Percentiles rank a stretch among this genome's conserved stretches.
phyloP scores from a whole-genome alignment of 73 alveolate species.

The Blepharisma stoltei region DNA sequence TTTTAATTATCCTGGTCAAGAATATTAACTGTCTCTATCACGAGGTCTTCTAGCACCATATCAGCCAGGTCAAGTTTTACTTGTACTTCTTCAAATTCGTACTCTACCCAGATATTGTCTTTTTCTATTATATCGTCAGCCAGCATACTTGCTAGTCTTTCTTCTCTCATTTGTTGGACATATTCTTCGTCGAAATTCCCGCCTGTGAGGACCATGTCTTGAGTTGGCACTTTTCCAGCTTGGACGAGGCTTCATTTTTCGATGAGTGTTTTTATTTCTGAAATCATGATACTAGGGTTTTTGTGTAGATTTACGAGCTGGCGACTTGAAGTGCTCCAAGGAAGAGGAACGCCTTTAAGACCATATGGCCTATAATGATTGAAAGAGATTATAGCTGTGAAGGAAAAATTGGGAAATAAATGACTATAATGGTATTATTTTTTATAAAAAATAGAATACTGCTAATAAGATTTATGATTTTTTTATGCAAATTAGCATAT shows the following conservation, averaged over 20 bases:
- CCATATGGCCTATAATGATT: slow-evolving; percentile 79
- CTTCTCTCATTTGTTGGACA: slow-evolving; percentile 51
- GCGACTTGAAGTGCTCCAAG: slow-evolving; percentile 59
- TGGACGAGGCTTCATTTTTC: slow-evolving; percentile 38
- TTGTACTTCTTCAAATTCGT: slow-evolving; percentile 54
- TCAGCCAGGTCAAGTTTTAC: slow-evolving; percentile 51
- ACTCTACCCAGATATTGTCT: slow-evolving; percentile 54
- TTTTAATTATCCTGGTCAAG: no score
- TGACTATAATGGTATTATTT: no score
- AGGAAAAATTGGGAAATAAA: no score
- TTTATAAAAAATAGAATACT: no score
- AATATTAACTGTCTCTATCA: slow-evolving; percentile 28
- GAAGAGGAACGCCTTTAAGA: slow-evolving; percentile 77
- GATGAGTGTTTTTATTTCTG: slow-evolving; percentile 31
- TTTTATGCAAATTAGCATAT: no score
- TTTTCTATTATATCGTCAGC: slow-evolving; percentile 50
- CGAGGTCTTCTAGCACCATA: slow-evolving; percentile 50
- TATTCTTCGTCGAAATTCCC: slow-evolving; percentile 43
- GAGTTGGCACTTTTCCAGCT: slow-evolving; percentile 48
- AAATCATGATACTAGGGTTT: slow-evolving; percentile 15
- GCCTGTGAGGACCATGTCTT: slow-evolving; percentile 46
- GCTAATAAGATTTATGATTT: no score
- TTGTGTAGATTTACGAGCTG: background rate
- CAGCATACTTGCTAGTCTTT: slow-evolving; percentile 49
- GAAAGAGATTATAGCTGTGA: no score